Base-by-base conservation (phyloP, 345 rosid genomes). In the Schrenkiella parvula region DNA sequence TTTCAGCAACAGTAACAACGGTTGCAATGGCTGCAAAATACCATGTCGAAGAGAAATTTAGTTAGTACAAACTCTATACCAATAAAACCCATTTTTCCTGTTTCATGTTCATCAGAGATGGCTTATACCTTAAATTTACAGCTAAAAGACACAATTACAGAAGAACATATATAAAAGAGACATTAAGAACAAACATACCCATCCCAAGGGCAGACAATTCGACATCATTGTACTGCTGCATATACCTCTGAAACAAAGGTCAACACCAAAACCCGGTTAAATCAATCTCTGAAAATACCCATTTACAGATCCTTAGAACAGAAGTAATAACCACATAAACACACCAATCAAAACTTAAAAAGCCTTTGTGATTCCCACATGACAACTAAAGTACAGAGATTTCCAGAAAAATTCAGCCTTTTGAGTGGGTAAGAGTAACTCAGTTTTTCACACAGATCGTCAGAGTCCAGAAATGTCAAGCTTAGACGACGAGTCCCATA, bases 171-270 rank as follows among this genome's bases (percentile, higher is more conserved):
- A 23, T 0, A 11, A 29, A 13, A 43, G 15, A 58, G 47, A 23
- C 11, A 25, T n/a, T 10, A 7, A 41, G 43, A 64, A 23, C 22
- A 47, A 0, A 56, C 76, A 52, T 92, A 92, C 95, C 98, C 98
- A 92, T 92, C 44, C 96, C 96, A 48, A 90, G 95, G 0, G 96
- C 95, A 64, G 96, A 90, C 15, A 92, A 84, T 70, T 88, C 95
- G 56, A 92, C 91, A 77, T 90, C 95, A 62, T 72, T 78, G 88
- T 82, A 73, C 74, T 90, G 98, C 79, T 92, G 98, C 98, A 92
- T 90, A 70, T 88, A 90, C 78, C 95, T 88, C 96, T 92, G 87
- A 77, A 74, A 82, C 8, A 44, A 46, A 22, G 18, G 11, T 10
- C 66, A 61, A 63, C n/a, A 43, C 23, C 23, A 64, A 52, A 56